A percentile compares a stretch with the other conserved stretches of the same genome.
phyloP scores from a whole-genome alignment of 768 basidiomycete genomes.

The Mycena vitilis region DNA sequence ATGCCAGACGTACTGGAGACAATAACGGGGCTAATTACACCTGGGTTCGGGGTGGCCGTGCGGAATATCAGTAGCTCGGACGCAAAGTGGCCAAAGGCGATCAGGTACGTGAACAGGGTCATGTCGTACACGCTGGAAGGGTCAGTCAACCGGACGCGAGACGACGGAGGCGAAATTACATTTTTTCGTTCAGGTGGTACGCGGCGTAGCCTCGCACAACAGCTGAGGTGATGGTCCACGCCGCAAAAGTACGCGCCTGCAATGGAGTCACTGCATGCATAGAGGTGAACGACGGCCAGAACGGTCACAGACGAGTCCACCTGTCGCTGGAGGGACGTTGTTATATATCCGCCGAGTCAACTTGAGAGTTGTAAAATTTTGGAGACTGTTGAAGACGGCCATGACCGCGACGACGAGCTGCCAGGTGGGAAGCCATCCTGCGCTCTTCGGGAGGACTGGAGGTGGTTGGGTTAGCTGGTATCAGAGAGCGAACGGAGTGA shows the following conservation, averaged over 20 bases:
- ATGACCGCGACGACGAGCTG: conserved; percentile 82
- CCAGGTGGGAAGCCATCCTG: conserved; percentile 88
- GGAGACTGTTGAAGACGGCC: conserved; percentile 87
- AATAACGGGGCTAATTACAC: conserved; percentile 79
- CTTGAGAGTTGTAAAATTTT: conserved; percentile 83
- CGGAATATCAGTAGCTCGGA: conserved; percentile 88
- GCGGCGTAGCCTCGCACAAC: conserved; percentile 89
- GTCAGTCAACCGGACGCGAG: conserved; percentile 28
- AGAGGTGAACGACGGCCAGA: conserved; percentile 18
- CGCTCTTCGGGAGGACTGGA: conserved; percentile 70
- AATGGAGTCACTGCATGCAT: conserved; percentile 77
- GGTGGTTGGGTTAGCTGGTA: conserved; percentile 15
- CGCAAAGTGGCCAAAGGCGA: conserved; percentile 91
- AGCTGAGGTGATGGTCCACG: conserved; percentile 91
- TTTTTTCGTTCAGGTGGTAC: conserved; percentile 86
- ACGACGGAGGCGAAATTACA: conserved; percentile 57
- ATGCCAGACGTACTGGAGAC: conserved; percentile 78
- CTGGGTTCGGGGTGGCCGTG: conserved; percentile 70
- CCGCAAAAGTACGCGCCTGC: conserved; percentile 89
- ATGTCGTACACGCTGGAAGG: conserved; percentile 87
- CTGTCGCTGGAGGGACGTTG: conserved; percentile 51
- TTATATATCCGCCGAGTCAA: conserved; percentile 85
- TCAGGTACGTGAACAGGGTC: conserved; percentile 86
- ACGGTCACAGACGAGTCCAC: conserved; percentile 42
- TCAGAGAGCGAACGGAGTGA: not conserved